Conservation (phyloP, 495 filamentous ascomycete genomes). For the Penicillium mononematosum region DNA sequence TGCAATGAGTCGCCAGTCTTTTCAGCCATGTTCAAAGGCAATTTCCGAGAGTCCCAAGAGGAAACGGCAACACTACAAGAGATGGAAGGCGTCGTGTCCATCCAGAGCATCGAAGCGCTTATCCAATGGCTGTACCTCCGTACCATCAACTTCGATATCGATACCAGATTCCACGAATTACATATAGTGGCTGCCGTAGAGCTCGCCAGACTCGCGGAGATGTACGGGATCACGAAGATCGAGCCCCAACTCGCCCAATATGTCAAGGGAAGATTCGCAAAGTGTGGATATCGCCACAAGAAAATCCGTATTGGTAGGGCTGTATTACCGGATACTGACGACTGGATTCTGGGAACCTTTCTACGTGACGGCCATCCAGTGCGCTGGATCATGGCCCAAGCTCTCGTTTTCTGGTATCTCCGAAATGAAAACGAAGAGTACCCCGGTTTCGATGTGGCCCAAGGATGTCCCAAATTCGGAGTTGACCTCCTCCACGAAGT, state of each 20-base stretch:
- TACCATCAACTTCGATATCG: conserved; percentile 19
- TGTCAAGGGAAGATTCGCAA: conserved; percentile 10
- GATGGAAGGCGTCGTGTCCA: conserved; percentile 23
- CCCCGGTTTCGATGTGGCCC: too few relatives aligned
- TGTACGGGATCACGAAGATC: conserved; percentile 20
- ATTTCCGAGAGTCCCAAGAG: too few relatives aligned
- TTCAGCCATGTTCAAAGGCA: too few relatives aligned
- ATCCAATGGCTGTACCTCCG: conserved; percentile 31
- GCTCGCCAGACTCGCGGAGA: conserved; percentile 32
- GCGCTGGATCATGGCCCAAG: conserved; percentile 23
- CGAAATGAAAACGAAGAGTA: neutral
- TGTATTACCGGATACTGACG: too few relatives aligned
- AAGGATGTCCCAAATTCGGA: too few relatives aligned
- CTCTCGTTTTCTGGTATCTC: conserved; percentile 25
- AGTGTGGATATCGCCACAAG: too few relatives aligned
- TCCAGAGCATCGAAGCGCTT: conserved; percentile 17
- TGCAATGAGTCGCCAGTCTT: too few relatives aligned
- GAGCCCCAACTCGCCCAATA: conserved; percentile 21
- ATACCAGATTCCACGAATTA: conserved; percentile 7
- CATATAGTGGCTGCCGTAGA: conserved; percentile 26
- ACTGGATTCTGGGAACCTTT: neutral
- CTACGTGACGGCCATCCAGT: conserved; percentile 26
- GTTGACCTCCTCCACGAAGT: too few relatives aligned
- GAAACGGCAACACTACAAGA: conserved; percentile 21
- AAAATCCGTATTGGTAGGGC: too few relatives aligned